phyloP scores from a whole-genome alignment of 352 stramenopile genomes.

The Phytophthora colocasiae region DNA sequence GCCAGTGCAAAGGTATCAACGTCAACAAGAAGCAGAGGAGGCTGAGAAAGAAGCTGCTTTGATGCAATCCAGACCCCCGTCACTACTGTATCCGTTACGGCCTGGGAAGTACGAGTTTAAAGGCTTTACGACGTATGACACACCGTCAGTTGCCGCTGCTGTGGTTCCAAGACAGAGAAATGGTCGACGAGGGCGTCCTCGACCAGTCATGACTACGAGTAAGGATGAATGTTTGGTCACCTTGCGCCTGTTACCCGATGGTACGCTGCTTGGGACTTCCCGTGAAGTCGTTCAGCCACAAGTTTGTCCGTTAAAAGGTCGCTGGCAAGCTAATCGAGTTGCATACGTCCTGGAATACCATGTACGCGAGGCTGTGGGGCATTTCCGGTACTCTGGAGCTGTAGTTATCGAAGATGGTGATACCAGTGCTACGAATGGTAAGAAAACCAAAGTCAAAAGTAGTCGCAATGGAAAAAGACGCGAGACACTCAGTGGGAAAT shows the following conservation, averaged over 20 bases:
- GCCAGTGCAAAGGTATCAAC: slow-evolving; percentile 33
- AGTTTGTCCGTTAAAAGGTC: slow-evolving; percentile 53
- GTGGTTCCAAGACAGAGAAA: slow-evolving; percentile 20
- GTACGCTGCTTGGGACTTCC: slow-evolving; percentile 59
- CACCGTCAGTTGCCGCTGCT: slow-evolving; percentile 13
- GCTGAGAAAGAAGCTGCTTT: slow-evolving; percentile 10
- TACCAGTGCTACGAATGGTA: slow-evolving; percentile 4
- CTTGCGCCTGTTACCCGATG: slow-evolving; percentile 61
- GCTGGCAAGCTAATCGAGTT: slow-evolving; percentile 63
- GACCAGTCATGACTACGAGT: slow-evolving; percentile 17
- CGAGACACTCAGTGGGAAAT: slow-evolving; percentile 56
- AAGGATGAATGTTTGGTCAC: slow-evolving; percentile 76
- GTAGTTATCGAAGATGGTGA: slow-evolving; percentile 38
- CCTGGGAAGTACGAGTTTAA: slow-evolving; percentile 72
- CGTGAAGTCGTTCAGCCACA: slow-evolving; percentile 70
- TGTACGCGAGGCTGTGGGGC: slow-evolving; percentile 67
- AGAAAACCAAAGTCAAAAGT: slow-evolving; percentile 12
- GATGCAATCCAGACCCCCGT: slow-evolving; percentile 30
- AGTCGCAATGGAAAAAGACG: slow-evolving; percentile 19
- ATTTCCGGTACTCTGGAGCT: slow-evolving; percentile 68
- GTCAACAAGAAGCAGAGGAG: slow-evolving; percentile 28
- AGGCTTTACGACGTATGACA: slow-evolving; percentile 60
- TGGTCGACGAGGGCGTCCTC: slow-evolving; percentile 11
- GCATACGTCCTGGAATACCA: slow-evolving; percentile 69
- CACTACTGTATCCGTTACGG: slow-evolving; percentile 54